Conservation (phyloP, 2,329 filamentous ascomycete species). For the Cryphonectria parasitica region DNA sequence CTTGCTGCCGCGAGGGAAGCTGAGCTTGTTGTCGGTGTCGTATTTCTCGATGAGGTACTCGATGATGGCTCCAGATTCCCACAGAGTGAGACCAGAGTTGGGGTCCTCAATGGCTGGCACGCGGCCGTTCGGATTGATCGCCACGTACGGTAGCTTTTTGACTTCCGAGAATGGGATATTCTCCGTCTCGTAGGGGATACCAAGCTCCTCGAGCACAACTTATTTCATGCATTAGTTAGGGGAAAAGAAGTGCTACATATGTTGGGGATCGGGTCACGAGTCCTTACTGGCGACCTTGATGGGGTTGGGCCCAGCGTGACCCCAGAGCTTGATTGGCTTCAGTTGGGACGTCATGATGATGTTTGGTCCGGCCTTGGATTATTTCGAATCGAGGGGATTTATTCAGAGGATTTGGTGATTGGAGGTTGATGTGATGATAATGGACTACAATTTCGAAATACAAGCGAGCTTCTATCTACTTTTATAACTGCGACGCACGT, state of each 20-base stretch:
- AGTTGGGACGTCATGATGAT: slow-evolving; percentile 29
- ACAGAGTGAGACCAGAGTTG: slow-evolving; percentile 50
- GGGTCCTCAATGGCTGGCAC: slow-evolving; percentile 36
- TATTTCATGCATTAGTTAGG: not conserved
- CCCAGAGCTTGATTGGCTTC: slow-evolving; percentile 38
- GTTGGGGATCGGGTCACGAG: not conserved
- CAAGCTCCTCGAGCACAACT: slow-evolving; percentile 38
- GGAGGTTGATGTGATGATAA: not conserved
- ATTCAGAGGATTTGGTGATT: not conserved
- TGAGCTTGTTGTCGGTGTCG: slow-evolving; percentile 47
- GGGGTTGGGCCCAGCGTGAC: slow-evolving; percentile 37
- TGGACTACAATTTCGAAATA: not conserved
- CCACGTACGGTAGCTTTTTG: slow-evolving; percentile 12
- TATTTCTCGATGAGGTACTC: slow-evolving; percentile 51
- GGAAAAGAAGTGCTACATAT: no score
- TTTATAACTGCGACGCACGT: not conserved
- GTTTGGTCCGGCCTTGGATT: not conserved
- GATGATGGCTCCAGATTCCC: slow-evolving; percentile 55
- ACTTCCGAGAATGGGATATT: slow-evolving; percentile 28
- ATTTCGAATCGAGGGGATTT: not conserved
- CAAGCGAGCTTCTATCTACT: not conserved
- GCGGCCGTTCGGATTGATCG: slow-evolving; percentile 24
- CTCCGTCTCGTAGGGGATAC: slow-evolving; percentile 36
- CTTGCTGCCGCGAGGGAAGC: slow-evolving; percentile 40
- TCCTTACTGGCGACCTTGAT: slow-evolving; percentile 34